A percentile compares a stretch with the other conserved stretches of the same genome.
Conservation (phyloP, 164 flowering plant genomes). For the Nymphaea thermarum region DNA sequence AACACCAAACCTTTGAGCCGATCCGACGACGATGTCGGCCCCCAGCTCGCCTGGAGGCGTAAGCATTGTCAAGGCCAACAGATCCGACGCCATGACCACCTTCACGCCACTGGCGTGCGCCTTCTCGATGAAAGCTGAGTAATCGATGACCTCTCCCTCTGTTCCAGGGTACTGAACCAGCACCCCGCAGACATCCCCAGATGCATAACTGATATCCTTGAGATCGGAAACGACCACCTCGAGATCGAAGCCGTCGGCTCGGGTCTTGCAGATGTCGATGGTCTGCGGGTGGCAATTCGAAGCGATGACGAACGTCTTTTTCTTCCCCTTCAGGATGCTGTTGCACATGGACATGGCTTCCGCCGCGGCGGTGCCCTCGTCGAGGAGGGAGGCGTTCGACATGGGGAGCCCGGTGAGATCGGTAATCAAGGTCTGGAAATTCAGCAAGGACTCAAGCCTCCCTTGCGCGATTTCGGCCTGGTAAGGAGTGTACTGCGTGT, state of each 20-base stretch:
- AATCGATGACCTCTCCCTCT: conserved; percentile 84
- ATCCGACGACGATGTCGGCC: conserved; percentile 91
- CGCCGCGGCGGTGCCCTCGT: conserved; percentile 97
- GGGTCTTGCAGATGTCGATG: conserved; percentile 54
- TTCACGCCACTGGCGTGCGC: conserved; percentile 94
- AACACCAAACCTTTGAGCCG: conserved; percentile 85
- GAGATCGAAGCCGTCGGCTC: conserved; percentile 20
- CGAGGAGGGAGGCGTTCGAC: conserved; percentile 94
- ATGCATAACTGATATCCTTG: conserved; percentile 61
- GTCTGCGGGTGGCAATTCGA: conserved; percentile 89
- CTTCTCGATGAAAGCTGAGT: conserved; percentile 71
- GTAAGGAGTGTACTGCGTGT: conserved; percentile 96
- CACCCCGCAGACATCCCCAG: conserved; percentile 95
- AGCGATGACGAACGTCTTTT: conserved; percentile 85
- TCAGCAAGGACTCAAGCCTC: conserved; percentile 76
- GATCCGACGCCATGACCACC: conserved; percentile 95
- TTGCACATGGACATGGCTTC: conserved; percentile 99
- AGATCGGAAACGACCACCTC: conserved; percentile 61
- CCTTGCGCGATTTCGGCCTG: conserved; percentile 98
- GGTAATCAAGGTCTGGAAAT: conserved; percentile 78
- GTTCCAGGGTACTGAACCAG: conserved; percentile 98
- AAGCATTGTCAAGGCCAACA: conserved; percentile 81
- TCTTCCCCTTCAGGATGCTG: conserved; percentile 67
- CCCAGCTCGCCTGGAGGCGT: conserved; percentile 97
- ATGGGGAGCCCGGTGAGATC: conserved; percentile 97